Evolutionary conservation across 345 rosid species (phyloP), one percentile per base, ranked within the genome.

Genomic region (Trapa bicornis): DNA sequence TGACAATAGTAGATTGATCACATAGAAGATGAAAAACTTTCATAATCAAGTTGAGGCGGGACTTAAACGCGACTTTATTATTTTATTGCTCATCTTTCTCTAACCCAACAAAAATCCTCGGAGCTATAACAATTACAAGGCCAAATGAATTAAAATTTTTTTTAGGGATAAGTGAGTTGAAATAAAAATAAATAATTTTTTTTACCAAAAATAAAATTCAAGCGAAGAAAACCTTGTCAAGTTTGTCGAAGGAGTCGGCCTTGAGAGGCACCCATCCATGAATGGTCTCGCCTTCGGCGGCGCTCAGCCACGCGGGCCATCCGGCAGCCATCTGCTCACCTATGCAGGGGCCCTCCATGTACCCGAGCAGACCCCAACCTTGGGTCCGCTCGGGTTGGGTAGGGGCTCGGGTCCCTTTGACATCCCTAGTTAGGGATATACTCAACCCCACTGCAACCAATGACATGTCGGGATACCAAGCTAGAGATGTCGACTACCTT

Each of bases 231-330:
- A 92, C 99, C 99, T 94, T 94, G 61, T 94, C 99, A 65, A 90
- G 80, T 79, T 90, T 94, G 85, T 91, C 89, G 68, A 71, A 94
- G 22, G 91, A 80, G 47, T 94, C 99, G 2, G 88, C 79, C 54
- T 86, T 84, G 65, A 88, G 92, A 1, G 99, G 99, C 39, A 91
- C 82, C 99, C 99, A 94, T 1, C 99, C 99, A 7, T 86, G 96
- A 69, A 94, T 87, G 69, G 99, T 97, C 73, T 94, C 99, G 47
- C 85, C 91, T 65, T 97, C 99, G 54, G 89, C 99, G 74, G 92
- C 91, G 67, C 87, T 87, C 29, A 94, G 85, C 99, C 99, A 94
- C 47, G 89, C 96, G 3, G 99, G 99, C 99, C 99, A 94, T 1
- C 99, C 99, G 1, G 97, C 99, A n/a, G 99, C 95, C 69, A 88